Evolutionary conservation across 306 rosid genomes (phyloP).

Genomic region (Lagenaria siceraria): DNA sequence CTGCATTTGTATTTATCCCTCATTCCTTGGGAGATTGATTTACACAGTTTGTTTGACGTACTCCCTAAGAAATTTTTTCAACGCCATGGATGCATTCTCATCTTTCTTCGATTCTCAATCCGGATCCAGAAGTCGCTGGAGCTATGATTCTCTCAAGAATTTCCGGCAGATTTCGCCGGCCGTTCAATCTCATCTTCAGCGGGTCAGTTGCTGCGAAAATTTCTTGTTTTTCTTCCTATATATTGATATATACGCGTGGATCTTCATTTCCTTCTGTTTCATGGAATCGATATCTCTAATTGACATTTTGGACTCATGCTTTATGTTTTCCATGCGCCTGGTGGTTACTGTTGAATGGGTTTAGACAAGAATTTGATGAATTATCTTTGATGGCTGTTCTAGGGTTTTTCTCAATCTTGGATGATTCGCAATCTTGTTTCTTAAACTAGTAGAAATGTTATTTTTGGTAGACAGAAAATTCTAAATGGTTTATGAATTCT

Average conservation of each 20-base stretch:
- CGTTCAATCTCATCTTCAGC: constrained; percentile 63
- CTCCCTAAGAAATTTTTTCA: not conserved
- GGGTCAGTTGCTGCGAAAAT: constrained; percentile 13
- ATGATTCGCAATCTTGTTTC: not conserved
- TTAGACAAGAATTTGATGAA: not conserved
- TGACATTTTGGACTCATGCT: not conserved
- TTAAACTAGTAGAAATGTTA: not conserved
- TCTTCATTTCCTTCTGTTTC: not conserved
- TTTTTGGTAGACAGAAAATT: not conserved
- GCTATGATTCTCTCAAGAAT: constrained; percentile 59
- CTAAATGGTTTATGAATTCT: not conserved
- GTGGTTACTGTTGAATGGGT: not conserved
- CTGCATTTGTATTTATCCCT: not conserved
- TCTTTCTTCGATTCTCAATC: constrained; percentile 58
- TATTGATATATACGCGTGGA: not conserved
- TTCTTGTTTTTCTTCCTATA: not conserved
- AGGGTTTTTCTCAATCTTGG: not conserved
- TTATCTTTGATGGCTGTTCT: not conserved
- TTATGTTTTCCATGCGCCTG: not conserved
- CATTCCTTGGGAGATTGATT: not conserved
- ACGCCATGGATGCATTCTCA: constrained; percentile 48
- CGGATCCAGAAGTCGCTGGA: constrained; percentile 48
- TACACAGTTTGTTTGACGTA: not conserved
- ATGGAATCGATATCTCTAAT: not conserved
- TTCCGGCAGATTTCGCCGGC: constrained; percentile 60